Base-by-base conservation (phyloP, 805 yeast species). In the Candida methanosorbosa region DNA sequence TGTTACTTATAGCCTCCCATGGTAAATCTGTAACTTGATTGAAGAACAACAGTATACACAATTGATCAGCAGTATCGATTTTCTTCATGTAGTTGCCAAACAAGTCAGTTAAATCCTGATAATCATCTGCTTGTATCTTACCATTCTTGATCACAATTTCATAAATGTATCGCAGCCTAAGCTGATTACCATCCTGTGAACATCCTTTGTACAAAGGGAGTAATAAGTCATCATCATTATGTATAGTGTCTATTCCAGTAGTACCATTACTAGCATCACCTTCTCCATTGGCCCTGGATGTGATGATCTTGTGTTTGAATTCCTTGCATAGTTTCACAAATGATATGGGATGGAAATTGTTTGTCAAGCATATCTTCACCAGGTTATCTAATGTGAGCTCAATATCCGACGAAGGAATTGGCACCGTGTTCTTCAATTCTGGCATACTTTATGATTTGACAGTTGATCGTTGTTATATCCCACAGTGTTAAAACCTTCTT, bases 251-350 rank as follows among this genome's bases (percentile, higher is more conserved):
- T 26, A 7, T n/a, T n/a, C n/a, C n/a, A n/a, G n/a, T n/a, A n/a
- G n/a, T n/a, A n/a, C n/a, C n/a, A n/a, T n/a, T n/a, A n/a, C n/a
- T n/a, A n/a, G n/a, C n/a, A n/a, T n/a, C n/a, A n/a, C n/a, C n/a
- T n/a, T n/a, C n/a, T n/a, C n/a, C n/a, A n/a, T n/a, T n/a, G n/a
- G n/a, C n/a, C n/a, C n/a, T n/a, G n/a, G n/a, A n/a, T n/a, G n/a
- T n/a, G n/a, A 35, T 19, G 2, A 32, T 30, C 29, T 44, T 47
- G 30, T 49, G 48, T 30, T 41, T 45, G 36, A 41, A 51, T 31
- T 56, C 60, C 20, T 46, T 49, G 34, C 44, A 48, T 14, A 56
- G 41, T 34, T 45, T 50, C 9, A 42, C 38, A 38, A 56, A 56
- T 4, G 45, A 43, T 9, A 46, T 29, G 4, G 59, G 52, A 27